These are phyloP conservation scores for Vanrija pseudolonga DNA, from an alignment of 1,284 basidiomycete genomes.

Conservation along the genomic window DNA sequence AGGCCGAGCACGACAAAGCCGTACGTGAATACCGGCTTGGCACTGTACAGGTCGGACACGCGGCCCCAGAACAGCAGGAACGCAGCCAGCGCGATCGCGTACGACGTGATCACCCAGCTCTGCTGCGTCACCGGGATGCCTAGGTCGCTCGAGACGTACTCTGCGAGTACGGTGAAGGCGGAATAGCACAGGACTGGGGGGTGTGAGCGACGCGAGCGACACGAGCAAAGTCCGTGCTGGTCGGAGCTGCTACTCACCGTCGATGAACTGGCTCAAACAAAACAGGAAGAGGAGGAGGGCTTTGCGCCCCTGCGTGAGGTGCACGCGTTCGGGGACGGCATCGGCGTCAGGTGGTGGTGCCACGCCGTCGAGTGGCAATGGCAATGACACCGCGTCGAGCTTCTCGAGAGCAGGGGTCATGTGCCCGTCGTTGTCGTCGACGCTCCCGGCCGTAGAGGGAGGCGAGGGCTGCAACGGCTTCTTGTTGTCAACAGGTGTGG, in stretches of 20 bases:
- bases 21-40: conserved; percentile 25
- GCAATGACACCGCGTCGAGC: too few species aligned
- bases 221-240: too few species aligned
- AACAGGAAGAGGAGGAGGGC: conserved; percentile 28
- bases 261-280: conserved; percentile 29
- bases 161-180: conserved; percentile 25
- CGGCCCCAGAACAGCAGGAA: conserved; percentile 36
- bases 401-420: too few species aligned
- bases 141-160: conserved; percentile 15
- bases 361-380: too few species aligned
- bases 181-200: conserved; percentile 11
- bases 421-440: too few species aligned
- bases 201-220: not conserved
- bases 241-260: conserved; percentile 10
- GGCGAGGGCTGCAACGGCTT: too few species aligned
- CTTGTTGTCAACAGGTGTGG: too few species aligned
- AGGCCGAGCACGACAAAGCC: conserved; percentile 30
- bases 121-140: conserved; percentile 16
- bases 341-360: too few species aligned
- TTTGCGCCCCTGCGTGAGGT: conserved; percentile 17
- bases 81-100: conserved; percentile 30
- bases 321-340: too few species aligned
- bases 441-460: too few species aligned
- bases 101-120: conserved; percentile 31
- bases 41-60: conserved; percentile 33